Base-by-base conservation (phyloP, 768 basidiomycete species). In the Pleurotus tuber-regium region DNA sequence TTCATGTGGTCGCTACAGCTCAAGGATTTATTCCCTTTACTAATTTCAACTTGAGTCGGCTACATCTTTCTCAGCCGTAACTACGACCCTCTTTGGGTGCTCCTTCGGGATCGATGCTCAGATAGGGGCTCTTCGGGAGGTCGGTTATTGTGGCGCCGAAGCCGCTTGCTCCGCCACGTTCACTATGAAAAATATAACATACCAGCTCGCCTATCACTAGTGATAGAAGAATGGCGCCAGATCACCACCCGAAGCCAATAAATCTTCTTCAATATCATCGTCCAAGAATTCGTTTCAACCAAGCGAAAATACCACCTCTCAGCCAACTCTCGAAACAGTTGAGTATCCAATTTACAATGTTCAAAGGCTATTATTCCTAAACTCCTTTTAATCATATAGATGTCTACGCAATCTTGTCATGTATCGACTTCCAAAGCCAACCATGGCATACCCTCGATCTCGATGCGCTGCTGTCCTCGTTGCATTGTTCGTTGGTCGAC, bases 401-500 rank as follows among this genome's bases (percentile, higher is more conserved):
- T 86, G 86, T 59, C 64, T 87, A 14, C 70, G 73, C 42, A 83
- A 79, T 49, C 70, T 86, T 4, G 74, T 73, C 0, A 58, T 70
- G 3, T 83, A 86, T 59, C 69, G 68, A 2, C 57, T 75, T 2
- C 74, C 75, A 1, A 73, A 72, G 47, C 63, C 61, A 6, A 60
- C 58, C 51, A 50, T 79, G 54, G 59, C 66, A 49, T 70, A 79
- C 44, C 89, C 89, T 0, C 74, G 81, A 10, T 76, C 80, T 5
- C 68, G 78, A 43, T 76, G 79, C 47, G 87, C 91, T 0, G 89
- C 89, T 0, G 91, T 93, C 1, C 76, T 93, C 8, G 86, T 93
- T 1, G 89, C 90, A 9, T 61, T 96, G 43, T 96, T 96, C 54
- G 83, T 92, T 2, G 93, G 93, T 0, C 73, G 92, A 5, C 74